Evolutionary conservation across 2,329 filamentous ascomycete species (phyloP).

Genomic region (Xylariales sp.): DNA sequence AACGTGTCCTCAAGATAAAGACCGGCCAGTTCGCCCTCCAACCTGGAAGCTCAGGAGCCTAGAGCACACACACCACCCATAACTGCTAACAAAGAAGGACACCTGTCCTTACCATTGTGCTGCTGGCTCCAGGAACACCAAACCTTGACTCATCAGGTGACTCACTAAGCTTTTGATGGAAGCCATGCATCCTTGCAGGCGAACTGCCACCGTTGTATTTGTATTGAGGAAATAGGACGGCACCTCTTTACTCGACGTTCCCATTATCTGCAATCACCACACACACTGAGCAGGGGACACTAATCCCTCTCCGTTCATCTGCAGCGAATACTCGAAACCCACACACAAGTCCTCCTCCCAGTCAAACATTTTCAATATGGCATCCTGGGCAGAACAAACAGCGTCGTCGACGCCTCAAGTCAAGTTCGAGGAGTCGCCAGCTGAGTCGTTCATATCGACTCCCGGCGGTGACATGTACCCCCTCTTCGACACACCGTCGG

Average conservation of each 20-base stretch:
- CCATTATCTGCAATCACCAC: slow-evolving; percentile 9
- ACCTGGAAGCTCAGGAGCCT: neutral
- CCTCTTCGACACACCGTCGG: slow-evolving; percentile 37
- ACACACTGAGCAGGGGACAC: too few relatives aligned
- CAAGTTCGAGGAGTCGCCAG: slow-evolving; percentile 50
- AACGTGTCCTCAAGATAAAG: slow-evolving; percentile 23
- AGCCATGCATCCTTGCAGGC: slow-evolving; percentile 18
- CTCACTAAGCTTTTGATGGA: slow-evolving; percentile 4
- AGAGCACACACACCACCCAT: neutral
- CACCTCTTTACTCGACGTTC: slow-evolving; percentile 27
- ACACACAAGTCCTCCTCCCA: slow-evolving; percentile 23
- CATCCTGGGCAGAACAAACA: slow-evolving; percentile 32
- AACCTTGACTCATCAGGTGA: slow-evolving; percentile 17
- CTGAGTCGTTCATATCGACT: slow-evolving; percentile 49
- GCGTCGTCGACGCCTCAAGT: slow-evolving; percentile 34
- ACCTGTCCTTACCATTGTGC: slow-evolving; percentile 11
- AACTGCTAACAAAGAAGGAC: slow-evolving; percentile 6
- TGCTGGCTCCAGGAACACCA: slow-evolving; percentile 7
- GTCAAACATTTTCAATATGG: slow-evolving; percentile 29
- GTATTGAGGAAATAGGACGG: slow-evolving; percentile 35
- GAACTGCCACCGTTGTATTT: slow-evolving; percentile 21
- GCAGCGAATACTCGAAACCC: slow-evolving; percentile 12
- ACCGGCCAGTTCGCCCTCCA: slow-evolving; percentile 10
- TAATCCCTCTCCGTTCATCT: slow-evolving; percentile 14
- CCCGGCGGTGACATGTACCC: slow-evolving; percentile 45